These are phyloP conservation scores for Blastocystis sp. DNA, from an alignment of 352 stramenopile species.

Conservation along the genomic window DNA sequence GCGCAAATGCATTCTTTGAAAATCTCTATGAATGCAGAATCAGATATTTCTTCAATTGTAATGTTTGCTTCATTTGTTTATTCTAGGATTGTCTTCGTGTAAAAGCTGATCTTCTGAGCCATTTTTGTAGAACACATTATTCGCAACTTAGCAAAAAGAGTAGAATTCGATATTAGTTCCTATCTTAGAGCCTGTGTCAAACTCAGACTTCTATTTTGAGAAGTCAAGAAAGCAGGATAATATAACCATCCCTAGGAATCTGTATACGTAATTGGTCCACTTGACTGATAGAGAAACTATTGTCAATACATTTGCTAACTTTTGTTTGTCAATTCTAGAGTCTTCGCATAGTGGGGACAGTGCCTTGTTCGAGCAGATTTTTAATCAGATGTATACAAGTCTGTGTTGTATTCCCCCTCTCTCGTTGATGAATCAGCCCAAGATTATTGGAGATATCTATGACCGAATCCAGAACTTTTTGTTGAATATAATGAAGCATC, in stretches of 20 bases:
- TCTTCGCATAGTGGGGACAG: background rate
- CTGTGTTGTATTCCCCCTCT: constrained; percentile 7
- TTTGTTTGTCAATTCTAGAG: background rate
- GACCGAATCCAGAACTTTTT: background rate
- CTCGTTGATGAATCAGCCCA: background rate
- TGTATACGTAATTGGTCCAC: too few species aligned
- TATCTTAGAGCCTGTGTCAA: too few species aligned
- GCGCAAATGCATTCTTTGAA: background rate
- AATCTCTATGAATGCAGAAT: background rate
- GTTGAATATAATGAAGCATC: background rate
- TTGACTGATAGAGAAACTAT: background rate
- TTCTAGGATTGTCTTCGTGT: background rate
- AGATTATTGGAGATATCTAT: constrained; percentile 16
- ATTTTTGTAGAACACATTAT: background rate
- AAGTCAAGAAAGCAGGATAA: background rate
- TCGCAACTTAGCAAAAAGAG: too few species aligned
- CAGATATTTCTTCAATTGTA: background rate
- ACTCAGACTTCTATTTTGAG: background rate
- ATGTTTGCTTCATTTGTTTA: background rate
- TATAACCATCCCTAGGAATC: background rate
- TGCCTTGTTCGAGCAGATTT: constrained; percentile 28
- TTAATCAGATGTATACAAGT: background rate
- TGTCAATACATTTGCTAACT: background rate
- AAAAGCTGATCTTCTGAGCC: background rate
- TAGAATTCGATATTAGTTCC: too few species aligned